Conservation (phyloP, 2,329 filamentous ascomycete genomes). For the Fusarium tjaetaba region DNA sequence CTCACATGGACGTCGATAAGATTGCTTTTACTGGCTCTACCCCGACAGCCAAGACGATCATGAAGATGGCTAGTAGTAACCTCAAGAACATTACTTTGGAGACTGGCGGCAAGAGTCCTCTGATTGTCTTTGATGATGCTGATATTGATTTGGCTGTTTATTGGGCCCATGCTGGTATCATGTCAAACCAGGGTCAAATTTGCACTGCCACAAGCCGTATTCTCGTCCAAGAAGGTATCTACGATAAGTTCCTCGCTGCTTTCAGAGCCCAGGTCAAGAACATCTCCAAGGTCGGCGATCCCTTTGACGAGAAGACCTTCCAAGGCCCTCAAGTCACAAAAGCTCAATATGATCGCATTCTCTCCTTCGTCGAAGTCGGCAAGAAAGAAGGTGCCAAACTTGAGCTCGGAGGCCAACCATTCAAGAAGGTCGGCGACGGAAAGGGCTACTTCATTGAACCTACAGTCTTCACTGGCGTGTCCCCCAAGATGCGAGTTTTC, state of each 20-base stretch:
- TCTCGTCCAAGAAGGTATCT: slow-evolving; percentile 68
- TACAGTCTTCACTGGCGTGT: slow-evolving; percentile 57
- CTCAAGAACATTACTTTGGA: slow-evolving; percentile 74
- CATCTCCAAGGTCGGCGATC: slow-evolving; percentile 74
- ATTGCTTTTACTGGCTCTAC: slow-evolving; percentile 84
- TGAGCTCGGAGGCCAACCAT: slow-evolving; percentile 64
- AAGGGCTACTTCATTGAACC: slow-evolving; percentile 60
- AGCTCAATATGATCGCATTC: slow-evolving; percentile 74
- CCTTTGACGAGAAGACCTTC: slow-evolving; percentile 74
- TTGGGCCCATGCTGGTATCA: slow-evolving; percentile 60
- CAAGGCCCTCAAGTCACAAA: slow-evolving; percentile 81
- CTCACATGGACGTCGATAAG: slow-evolving; percentile 77
- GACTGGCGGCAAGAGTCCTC: slow-evolving; percentile 73
- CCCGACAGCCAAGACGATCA: slow-evolving; percentile 75
- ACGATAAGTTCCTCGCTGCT: slow-evolving; percentile 68
- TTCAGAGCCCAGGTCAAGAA: slow-evolving; percentile 21
- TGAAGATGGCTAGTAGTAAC: slow-evolving; percentile 76
- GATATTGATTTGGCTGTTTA: slow-evolving; percentile 76
- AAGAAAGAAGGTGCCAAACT: slow-evolving; percentile 77
- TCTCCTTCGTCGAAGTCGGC: slow-evolving; percentile 75
- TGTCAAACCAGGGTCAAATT: slow-evolving; percentile 71
- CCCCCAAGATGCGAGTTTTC: slow-evolving; percentile 55
- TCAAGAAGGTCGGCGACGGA: slow-evolving; percentile 46
- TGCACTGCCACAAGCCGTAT: slow-evolving; percentile 73
- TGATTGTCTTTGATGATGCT: slow-evolving; percentile 72